Base-by-base conservation (phyloP, 352 stramenopile species). In the Blastocystis sp. region DNA sequence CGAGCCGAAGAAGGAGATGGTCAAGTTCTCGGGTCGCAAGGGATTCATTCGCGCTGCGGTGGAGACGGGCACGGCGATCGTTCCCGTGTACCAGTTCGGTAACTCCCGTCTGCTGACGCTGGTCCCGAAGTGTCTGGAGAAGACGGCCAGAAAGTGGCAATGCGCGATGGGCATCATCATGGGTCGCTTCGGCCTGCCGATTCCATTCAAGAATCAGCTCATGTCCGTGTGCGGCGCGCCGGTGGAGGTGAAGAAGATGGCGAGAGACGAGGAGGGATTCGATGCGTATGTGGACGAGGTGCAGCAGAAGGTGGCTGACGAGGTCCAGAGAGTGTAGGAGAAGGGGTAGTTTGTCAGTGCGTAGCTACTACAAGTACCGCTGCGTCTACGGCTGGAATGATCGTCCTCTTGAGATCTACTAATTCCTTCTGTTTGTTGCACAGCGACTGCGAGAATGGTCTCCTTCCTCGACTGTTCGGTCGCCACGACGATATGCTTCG, bases 331-430 rank as follows among this genome's bases (percentile, higher is more conserved):
- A 68, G 38, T 84, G 34, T 84, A 76, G 66, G 43, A 14, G n/a
- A 38, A 28, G 1, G 2, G 1, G 7, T 17, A 0, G 3, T 48
- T 71, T 52, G 4, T 34, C 24, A 38, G 11, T 45, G 38, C 0
- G 38, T 57, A 76, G 66, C 17, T 76, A 84, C 42, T 84, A 84
- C 74, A 84, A 84, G 74, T 84, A 84, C 54, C 40, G 74, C 65
- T 66, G 74, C 42, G 57, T 68, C 10, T 84, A 84, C 42, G 74
- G 74, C n/a, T 84, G 74, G 74, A 69, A 45, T 11, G 52, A 84
- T 19, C 74, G 74, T 69, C 74, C 74, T 68, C 74, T 84, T 10
- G 74, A 84, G 45, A 28, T 84, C 3, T 84, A 84, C 48, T 76
- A n/a, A 76, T 24, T 14, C 48, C 14, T 4, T 48, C n/a, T 76